These are phyloP conservation scores for Hortaea werneckii DNA, from an alignment of 2,329 filamentous ascomycete species.

Conservation along the genomic window DNA sequence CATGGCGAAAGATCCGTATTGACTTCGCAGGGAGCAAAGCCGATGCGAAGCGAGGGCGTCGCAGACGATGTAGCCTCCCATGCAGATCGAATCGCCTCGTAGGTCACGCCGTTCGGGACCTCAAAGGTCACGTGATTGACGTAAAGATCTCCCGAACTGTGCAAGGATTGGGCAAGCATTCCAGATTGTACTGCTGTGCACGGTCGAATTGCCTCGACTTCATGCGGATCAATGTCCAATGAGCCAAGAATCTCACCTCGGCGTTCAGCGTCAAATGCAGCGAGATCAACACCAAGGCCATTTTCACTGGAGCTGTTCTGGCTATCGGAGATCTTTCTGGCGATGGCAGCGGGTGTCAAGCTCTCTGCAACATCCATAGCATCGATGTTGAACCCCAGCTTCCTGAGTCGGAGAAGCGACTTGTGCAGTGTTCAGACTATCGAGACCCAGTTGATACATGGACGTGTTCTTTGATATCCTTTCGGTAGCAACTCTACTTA, in stretches of 20 bases:
- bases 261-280: slow-evolving; percentile 40
- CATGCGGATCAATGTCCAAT: slow-evolving; percentile 22
- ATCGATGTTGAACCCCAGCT: slow-evolving; percentile 47
- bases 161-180: slow-evolving; percentile 65
- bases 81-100: slow-evolving; percentile 40
- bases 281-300: slow-evolving; percentile 36
- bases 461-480: slow-evolving; percentile 53
- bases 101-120: slow-evolving; percentile 33
- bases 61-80: slow-evolving; percentile 47
- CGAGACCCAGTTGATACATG: slow-evolving; percentile 79
- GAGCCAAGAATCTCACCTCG: slow-evolving; percentile 23
- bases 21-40: slow-evolving; percentile 57
- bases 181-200: slow-evolving; percentile 73
- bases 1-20: slow-evolving; percentile 61
- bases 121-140: slow-evolving; percentile 59
- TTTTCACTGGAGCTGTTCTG: background rate
- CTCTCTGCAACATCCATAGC: slow-evolving; percentile 64
- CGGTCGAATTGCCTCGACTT: slow-evolving; percentile 54
- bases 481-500: slow-evolving; percentile 44
- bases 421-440: slow-evolving; percentile 80
- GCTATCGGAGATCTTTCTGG: slow-evolving; percentile 1
- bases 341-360: slow-evolving; percentile 15
- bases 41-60: slow-evolving; percentile 67
- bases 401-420: slow-evolving; percentile 58
- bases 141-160: slow-evolving; percentile 58